Base-by-base conservation (phyloP, 306 rosid species). In the Pyrus pyrifolia region DNA sequence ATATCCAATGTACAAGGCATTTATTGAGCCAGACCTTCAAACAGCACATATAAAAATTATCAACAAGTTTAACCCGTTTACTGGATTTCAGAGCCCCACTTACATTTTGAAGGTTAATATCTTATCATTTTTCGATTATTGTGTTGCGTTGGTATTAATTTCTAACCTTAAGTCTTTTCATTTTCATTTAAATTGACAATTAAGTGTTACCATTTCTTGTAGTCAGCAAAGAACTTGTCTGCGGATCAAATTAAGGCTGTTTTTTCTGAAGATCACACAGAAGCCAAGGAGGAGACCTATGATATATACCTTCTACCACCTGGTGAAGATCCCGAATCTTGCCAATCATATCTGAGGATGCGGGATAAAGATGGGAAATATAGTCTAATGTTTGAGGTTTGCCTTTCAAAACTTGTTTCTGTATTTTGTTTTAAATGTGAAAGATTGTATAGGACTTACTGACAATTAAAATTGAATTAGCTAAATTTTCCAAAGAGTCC, bases 1-100 rank as follows among this genome's bases (percentile, higher is more conserved):
- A 67, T 92, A 92, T 86, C 99, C 99, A 70, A 96, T 96, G 99
- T 96, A 96, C 89, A 96, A 96, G 82, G 99, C 99, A 77, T 96
- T 86, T 76, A 96, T 96, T 11, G 99, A 96, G 86, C 99, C 99
- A 67, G 99, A 96, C 88, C 99, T 96, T 74, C 88, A 83, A 80
- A 92, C 97, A 53, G 99, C 99, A 25, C 98, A 96, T 74, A 91
- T 96, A 81, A 96, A 92, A 81, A 92, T 96, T 77, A 84, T 74
- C 71, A 96, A 96, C 86, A 96, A 96, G 74, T 96, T 96, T 78
- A 96, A 96, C 85, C 99, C 99, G 58, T 96, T 96, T 82, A 89
- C 93, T 64, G 99, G 98, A 70, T 96, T 96, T 86, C 99, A 96
- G 84, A 91, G 87, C 74, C 98, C 99, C 61, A 92, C 97, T 49